phyloP scores from a whole-genome alignment of 768 basidiomycete species.

The Rhodotorula taiwanensis region DNA sequence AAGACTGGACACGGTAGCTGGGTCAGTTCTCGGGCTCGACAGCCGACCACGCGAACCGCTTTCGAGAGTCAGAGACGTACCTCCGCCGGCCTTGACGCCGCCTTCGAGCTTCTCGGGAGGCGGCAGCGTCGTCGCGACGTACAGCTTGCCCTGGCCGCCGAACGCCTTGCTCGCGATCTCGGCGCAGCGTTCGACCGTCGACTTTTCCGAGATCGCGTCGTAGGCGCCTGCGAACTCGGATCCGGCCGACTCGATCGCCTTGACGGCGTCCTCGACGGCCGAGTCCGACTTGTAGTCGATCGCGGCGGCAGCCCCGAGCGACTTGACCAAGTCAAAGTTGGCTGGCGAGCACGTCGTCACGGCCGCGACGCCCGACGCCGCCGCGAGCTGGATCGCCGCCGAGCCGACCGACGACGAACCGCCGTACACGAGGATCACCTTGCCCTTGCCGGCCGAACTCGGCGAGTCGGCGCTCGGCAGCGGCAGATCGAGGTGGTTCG shows the following conservation, averaged over 20 bases:
- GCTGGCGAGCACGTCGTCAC: conserved; percentile 35
- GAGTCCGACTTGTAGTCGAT: conserved; percentile 35
- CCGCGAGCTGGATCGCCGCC: conserved; percentile 36
- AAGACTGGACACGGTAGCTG: conserved; percentile 5
- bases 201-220: conserved; percentile 36
- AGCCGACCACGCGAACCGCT: no score
- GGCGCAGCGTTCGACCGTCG: conserved; percentile 20
- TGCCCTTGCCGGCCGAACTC: conserved; percentile 5
- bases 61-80: background rate
- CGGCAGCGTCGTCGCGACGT: conserved; percentile 18
- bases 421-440: conserved; percentile 35
- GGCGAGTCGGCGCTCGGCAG: conserved; percentile 11
- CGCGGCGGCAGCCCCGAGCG: conserved; percentile 32
- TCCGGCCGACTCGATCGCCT: conserved; percentile 14
- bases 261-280: conserved; percentile 32
- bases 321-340: conserved; percentile 41
- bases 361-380: conserved; percentile 34
- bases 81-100: conserved; percentile 19
- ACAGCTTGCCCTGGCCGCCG: conserved; percentile 13
- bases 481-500: conserved; percentile 22
- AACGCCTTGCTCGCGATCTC: conserved; percentile 10
- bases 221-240: conserved; percentile 31
- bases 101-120: conserved; percentile 17
- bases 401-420: conserved; percentile 33
- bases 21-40: background rate